Evolutionary conservation across 2,329 filamentous ascomycete genomes (phyloP).

Genomic region (Xylaria polymorpha): DNA sequence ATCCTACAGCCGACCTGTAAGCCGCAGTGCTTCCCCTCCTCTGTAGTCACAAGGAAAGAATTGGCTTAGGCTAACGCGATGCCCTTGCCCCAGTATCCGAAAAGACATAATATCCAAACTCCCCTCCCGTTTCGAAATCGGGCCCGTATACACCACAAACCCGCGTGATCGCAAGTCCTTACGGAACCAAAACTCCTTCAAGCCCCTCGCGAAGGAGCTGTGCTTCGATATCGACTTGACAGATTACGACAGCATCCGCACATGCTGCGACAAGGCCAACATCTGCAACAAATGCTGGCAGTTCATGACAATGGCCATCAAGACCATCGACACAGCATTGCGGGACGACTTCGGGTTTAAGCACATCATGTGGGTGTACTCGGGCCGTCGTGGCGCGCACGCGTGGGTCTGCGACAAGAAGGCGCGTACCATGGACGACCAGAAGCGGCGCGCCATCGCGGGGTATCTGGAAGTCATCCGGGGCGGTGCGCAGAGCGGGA

Average conservation of each 20-base stretch:
- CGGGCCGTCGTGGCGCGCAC: slow-evolving; percentile 93
- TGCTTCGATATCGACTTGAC: slow-evolving; percentile 99
- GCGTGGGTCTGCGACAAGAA: slow-evolving; percentile 97
- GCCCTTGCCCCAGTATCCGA: slow-evolving; percentile 70
- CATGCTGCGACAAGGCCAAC: slow-evolving; percentile 91
- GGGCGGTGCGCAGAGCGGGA: slow-evolving; percentile 85
- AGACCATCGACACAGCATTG: slow-evolving; percentile 87
- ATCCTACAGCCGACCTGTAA: slow-evolving; percentile 65
- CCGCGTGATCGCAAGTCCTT: slow-evolving; percentile 92
- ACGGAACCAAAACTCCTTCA: slow-evolving; percentile 80
- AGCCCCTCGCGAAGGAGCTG: slow-evolving; percentile 89
- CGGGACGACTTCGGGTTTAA: slow-evolving; percentile 96
- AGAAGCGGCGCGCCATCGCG: slow-evolving; percentile 84
- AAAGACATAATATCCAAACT: slow-evolving; percentile 91
- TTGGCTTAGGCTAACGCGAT: slow-evolving; percentile 28
- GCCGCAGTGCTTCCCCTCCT: slow-evolving; percentile 25
- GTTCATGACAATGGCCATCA: slow-evolving; percentile 98
- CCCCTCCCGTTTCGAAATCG: slow-evolving; percentile 96
- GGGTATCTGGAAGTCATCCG: slow-evolving; percentile 91
- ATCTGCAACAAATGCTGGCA: slow-evolving; percentile 96
- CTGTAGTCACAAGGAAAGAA: no score
- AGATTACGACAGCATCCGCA: slow-evolving; percentile 96
- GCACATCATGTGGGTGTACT: slow-evolving; percentile 99
- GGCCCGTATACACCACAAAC: slow-evolving; percentile 94
- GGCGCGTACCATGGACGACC: slow-evolving; percentile 85